Evolutionary conservation across 805 yeast species (phyloP), one percentile per base, ranked within the genome.

Genomic region (Monosporozyma servazzii): DNA sequence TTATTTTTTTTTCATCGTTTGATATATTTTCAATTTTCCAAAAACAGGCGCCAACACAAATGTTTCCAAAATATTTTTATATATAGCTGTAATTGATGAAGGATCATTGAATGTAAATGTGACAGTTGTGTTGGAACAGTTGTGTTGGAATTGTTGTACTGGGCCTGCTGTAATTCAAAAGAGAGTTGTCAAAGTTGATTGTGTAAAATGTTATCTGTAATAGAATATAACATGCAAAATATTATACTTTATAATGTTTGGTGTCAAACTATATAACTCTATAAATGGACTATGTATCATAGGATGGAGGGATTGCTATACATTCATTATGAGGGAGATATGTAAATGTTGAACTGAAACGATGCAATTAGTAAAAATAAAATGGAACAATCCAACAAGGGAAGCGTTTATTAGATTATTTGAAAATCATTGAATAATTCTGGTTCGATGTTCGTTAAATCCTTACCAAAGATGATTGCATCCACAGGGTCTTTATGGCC

Each of bases 401-500:
- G 27, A 4, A 25, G 27, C 27, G 4, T 6, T 25, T 25, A 25
- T 6, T 25, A 5, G 10, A 44, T 17, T 17, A 44, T 5, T 31
- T 47, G 33, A 25, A 65, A 52, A 47, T 61, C 68, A 6, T 53
- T 56, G 8, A 63, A 55, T 20, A 66, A 41, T 41, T 58, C 62
- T 1, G 58, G 58, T 47, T 65, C 68, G 23, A 65, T 51, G 1
- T 55, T 51, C 5, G 68, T 60, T 48, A 84, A 67, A 54, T 79
- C 80, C 58, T 83, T 83, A 5, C 96, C 96, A 62, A 71, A 90
- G 58, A 88, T 77, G 36, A 80, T 73, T 6, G 96, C 97, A 55
- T 87, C 93, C 1, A 86, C 84, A 8, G 79, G 76, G 23, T 77
- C 74, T 2, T 74, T 74, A 33, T 73, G 64, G 0, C 90, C 93